Evolutionary conservation across 164 flowering plant species (phyloP), one percentile per base, ranked within the genome.

Genomic region (Cinnamomum chago): DNA sequence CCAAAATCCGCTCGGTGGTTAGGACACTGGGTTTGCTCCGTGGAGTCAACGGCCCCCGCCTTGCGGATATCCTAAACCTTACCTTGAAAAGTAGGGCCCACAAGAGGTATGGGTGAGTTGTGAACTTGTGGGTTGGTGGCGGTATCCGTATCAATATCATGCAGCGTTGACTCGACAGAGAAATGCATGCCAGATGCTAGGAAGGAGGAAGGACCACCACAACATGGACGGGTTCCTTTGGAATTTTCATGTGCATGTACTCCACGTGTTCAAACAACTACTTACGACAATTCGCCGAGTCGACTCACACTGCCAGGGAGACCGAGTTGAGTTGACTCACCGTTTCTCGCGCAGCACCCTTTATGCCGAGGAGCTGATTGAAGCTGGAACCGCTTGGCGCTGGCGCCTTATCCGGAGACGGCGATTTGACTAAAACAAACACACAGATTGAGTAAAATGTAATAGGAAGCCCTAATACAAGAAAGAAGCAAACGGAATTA

Each of bases 301-400:
- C 60, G 60, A 55, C 6, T 55, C 60, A 55, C 47, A 35, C 47
- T 35, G 60, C 18, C 60, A 15, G 20, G 17, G 2, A 3, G 20
- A 55, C 60, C 17, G 33, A 64, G 67, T 64, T 64, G 5, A 24
- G 3, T 23, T 64, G 64, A 69, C 89, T 79, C 74, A 95, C 98
- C 73, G 92, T 85, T 84, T 93, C 99, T 80, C 85, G 90, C 20
- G 92, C 79, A 14, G 97, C 99, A 76, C 97, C 99, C 81, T 93
- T 93, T 24, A 95, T 95, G 20, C 99, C 99, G 65, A 95, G 92
- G 73, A 95, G 90, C 86, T 95, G 99, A 33, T 95, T 91, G 77
- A 95, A 73, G 76, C 88, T 88, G 1, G 99, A 95, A 71, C 94
- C 99, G 27, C 78, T 74, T 3, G 67, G 78, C 1, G 88, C 82